Conservation (phyloP, 352 stramenopile species). For the Elongisporangium anandrum region DNA sequence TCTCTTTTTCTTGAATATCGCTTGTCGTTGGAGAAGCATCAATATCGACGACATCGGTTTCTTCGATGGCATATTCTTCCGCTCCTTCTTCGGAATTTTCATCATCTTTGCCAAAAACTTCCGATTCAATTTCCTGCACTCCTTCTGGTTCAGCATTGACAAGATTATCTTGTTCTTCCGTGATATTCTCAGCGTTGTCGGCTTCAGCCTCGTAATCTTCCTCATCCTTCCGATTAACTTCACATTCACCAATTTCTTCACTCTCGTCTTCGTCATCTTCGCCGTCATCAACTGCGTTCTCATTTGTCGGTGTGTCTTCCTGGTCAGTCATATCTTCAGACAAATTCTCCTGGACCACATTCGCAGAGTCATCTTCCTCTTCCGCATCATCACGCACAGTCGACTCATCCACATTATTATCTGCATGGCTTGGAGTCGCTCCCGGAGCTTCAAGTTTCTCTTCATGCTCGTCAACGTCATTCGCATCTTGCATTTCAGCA, state of each 20-base stretch:
- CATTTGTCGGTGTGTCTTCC: constrained; percentile 2
- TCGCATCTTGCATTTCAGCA: background rate
- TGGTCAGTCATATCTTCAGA: background rate
- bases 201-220: background rate
- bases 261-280: background rate
- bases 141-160: background rate
- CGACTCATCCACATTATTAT: constrained; percentile 3
- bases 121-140: background rate
- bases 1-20: background rate
- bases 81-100: background rate
- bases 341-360: background rate
- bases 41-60: background rate
- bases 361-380: constrained; percentile 2
- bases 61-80: background rate
- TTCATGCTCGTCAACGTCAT: constrained; percentile 2
- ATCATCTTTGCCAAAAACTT: background rate
- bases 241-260: background rate
- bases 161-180: background rate
- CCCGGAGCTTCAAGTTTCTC: constrained; percentile 4
- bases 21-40: background rate
- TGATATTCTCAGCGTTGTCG: background rate
- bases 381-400: background rate
- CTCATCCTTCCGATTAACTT: background rate
- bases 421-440: background rate
- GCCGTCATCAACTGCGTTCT: constrained; percentile 1